Evolutionary conservation across 192 early-diverging fungal species (phyloP).

Genomic region (Coemansia asiatica): DNA sequence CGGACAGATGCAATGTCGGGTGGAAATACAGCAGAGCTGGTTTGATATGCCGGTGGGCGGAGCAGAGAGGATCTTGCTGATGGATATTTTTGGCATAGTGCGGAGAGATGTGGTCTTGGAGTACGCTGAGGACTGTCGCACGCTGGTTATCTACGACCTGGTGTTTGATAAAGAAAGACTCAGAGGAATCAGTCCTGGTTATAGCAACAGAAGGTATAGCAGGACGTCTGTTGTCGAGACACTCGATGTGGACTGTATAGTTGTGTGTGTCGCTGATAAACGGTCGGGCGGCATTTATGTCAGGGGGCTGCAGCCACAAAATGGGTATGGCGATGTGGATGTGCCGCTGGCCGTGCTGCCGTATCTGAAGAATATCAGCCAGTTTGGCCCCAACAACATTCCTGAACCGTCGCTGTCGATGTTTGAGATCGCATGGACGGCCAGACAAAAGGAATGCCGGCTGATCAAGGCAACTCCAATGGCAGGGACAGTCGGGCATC

Average conservation of each 20-base stretch:
- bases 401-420: not conserved
- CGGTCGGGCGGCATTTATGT: slow-evolving; percentile 28
- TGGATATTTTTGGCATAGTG: slow-evolving; percentile 24
- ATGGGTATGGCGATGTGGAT: slow-evolving; percentile 7
- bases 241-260: slow-evolving; percentile 12
- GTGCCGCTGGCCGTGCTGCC: slow-evolving; percentile 20
- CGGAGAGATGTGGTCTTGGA: slow-evolving; percentile 16
- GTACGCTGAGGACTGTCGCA: slow-evolving; percentile 3
- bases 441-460: slow-evolving; percentile 1
- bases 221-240: not conserved
- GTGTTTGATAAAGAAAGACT: not conserved
- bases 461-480: slow-evolving; percentile 23
- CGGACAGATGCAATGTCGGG: slow-evolving; percentile 7
- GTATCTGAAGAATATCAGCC: slow-evolving; percentile 16
- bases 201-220: not conserved
- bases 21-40: not conserved
- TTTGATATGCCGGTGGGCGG: not conserved
- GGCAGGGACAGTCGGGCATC: not conserved
- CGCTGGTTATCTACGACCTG: slow-evolving; percentile 19
- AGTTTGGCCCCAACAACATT: not conserved
- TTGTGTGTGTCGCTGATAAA: slow-evolving; percentile 25
- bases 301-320: slow-evolving; percentile 10
- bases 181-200: not conserved
- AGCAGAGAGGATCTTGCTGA: slow-evolving; percentile 17
- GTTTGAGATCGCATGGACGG: slow-evolving; percentile 26